Conservation (phyloP, 441 rosid species). For the Breynia disticha region DNA sequence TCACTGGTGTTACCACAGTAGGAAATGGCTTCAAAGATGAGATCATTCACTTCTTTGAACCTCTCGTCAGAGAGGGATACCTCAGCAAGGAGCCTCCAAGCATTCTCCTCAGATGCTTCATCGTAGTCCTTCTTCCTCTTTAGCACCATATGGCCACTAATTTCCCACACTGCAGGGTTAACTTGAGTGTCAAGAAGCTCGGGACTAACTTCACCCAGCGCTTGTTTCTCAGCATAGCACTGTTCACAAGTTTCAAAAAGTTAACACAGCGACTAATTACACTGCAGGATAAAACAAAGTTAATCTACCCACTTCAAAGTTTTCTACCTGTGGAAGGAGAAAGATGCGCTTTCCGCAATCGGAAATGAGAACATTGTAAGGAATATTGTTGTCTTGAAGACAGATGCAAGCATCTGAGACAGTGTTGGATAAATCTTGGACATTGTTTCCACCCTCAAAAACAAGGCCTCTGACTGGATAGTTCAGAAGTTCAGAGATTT, state of each 20-base stretch:
- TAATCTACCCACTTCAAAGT: neutral
- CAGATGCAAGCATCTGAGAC: constrained; percentile 72
- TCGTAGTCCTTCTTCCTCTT: constrained; percentile 86
- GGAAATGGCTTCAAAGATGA: constrained; percentile 58
- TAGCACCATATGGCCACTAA: constrained; percentile 92
- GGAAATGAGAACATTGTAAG: constrained; percentile 78
- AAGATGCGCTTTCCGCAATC: constrained; percentile 75
- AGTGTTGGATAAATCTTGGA: constrained; percentile 45
- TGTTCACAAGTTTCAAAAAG: constrained; percentile 17
- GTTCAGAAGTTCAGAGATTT: constrained; percentile 52
- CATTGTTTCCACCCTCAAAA: constrained; percentile 59
- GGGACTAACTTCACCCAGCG: constrained; percentile 77
- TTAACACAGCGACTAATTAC: neutral
- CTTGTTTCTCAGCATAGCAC: constrained; percentile 99
- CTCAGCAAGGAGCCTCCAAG: constrained; percentile 82
- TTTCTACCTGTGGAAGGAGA: constrained; percentile 81
- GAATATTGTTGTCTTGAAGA: constrained; percentile 87
- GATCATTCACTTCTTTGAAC: constrained; percentile 62
- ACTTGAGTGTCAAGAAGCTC: constrained; percentile 90
- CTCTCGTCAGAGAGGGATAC: constrained; percentile 90
- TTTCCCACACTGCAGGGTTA: constrained; percentile 99
- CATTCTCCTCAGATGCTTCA: constrained; percentile 88
- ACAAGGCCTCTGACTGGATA: constrained; percentile 90
- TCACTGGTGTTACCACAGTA: constrained; percentile 13
- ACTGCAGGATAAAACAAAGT: neutral